phyloP scores from a whole-genome alignment of 164 flowering plant genomes.

The Malania oleifera region DNA sequence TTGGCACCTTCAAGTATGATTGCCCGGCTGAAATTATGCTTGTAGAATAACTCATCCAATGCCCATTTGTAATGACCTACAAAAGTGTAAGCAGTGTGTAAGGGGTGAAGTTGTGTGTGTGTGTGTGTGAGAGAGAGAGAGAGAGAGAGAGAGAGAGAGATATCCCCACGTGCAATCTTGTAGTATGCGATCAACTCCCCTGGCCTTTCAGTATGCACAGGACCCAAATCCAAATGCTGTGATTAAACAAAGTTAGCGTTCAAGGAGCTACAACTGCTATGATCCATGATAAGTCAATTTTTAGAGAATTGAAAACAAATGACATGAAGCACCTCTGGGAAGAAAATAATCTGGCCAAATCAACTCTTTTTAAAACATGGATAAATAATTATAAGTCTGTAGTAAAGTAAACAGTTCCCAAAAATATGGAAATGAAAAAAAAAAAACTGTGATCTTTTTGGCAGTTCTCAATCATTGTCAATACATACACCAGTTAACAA shows the following conservation, averaged over 20 bases:
- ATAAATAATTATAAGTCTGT: too few relatives aligned
- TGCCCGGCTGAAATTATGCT: conserved; percentile 73
- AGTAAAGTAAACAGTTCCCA: too few relatives aligned
- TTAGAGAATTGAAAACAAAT: too few relatives aligned
- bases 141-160: conserved; percentile 4
- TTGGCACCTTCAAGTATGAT: conserved; percentile 92
- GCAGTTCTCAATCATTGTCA: too few relatives aligned
- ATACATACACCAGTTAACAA: too few relatives aligned
- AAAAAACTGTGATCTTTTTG: too few relatives aligned
- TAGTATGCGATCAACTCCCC: conserved; percentile 95
- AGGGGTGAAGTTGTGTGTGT: conserved; percentile 2
- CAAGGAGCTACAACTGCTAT: too few relatives aligned
- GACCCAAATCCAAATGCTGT: conserved; percentile 84
- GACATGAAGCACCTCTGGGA: too few relatives aligned
- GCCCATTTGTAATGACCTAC: conserved; percentile 98
- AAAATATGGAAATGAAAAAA: too few relatives aligned
- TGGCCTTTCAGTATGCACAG: conserved; percentile 74
- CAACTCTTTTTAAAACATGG: too few relatives aligned
- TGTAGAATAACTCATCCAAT: conserved; percentile 75
- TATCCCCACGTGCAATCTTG: conserved; percentile 83
- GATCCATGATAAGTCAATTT: too few relatives aligned
- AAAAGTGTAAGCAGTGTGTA: conserved; percentile 2
- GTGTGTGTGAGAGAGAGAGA: neutral
- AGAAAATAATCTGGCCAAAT: too few relatives aligned
- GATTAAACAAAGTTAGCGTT: conserved; percentile 17